Percentiles rank a stretch among this genome's conserved stretches.
Conservation (phyloP, 345 rosid genomes). For the Brassica carinata region DNA sequence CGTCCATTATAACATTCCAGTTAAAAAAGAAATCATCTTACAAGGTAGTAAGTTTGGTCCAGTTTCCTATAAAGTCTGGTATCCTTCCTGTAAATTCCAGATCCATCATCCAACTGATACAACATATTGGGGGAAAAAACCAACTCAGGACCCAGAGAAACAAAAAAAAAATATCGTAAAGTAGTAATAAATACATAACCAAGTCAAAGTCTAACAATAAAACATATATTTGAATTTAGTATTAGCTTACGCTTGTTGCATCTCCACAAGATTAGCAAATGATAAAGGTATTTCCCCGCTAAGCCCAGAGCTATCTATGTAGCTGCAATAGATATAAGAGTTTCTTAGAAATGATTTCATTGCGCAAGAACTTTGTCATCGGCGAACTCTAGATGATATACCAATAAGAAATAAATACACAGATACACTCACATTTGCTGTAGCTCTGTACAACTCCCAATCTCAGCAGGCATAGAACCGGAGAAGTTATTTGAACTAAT, state of each 20-base stretch:
- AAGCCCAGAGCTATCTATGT: conserved; percentile 59
- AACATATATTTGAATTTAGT: neutral
- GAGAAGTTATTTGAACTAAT: conserved; percentile 63
- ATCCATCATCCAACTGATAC: conserved; percentile 52
- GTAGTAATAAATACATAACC: conserved; percentile 4
- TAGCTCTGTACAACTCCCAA: conserved; percentile 58
- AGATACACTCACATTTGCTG: conserved; percentile 57
- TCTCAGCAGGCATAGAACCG: conserved; percentile 64
- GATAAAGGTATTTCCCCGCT: conserved; percentile 60
- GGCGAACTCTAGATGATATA: neutral
- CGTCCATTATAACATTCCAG: neutral
- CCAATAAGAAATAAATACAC: neutral
- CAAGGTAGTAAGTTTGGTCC: conserved; percentile 51
- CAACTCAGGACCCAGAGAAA: neutral
- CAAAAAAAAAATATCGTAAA: neutral
- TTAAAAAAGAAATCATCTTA: conserved; percentile 33
- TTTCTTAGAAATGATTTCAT: neutral
- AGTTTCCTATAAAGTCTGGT: conserved; percentile 59
- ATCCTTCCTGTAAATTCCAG: conserved; percentile 52
- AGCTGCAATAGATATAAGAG: conserved; percentile 42
- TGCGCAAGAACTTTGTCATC: neutral
- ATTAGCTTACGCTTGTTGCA: conserved; percentile 35
- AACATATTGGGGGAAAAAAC: neutral
- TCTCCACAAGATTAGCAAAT: conserved; percentile 44
- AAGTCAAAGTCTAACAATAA: conserved; percentile 7